Conservation (phyloP, 805 yeast species). For the Suhomyces pyralidae region DNA sequence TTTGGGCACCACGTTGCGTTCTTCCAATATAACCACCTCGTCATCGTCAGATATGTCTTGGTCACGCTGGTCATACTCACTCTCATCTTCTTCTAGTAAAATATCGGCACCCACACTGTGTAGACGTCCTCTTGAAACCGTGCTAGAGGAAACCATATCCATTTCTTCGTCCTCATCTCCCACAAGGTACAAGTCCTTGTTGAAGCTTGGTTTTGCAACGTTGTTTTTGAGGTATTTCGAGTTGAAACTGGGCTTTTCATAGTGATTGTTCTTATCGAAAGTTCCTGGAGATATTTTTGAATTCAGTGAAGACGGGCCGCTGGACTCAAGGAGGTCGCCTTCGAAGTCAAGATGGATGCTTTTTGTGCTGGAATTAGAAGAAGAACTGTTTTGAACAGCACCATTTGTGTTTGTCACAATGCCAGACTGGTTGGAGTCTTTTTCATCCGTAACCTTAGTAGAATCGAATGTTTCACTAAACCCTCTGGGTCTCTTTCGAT, state of each 20-base stretch:
- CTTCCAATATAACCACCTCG: conserved; percentile 37
- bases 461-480: conserved; percentile 38
- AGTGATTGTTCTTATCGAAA: not conserved
- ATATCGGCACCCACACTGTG: not conserved
- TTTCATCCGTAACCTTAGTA: conserved; percentile 8
- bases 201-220: not conserved
- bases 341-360: conserved; percentile 5
- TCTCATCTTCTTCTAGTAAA: conserved; percentile 2
- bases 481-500: conserved; percentile 45
- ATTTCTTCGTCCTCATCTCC: conserved; percentile 11
- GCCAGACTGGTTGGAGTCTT: conserved; percentile 2
- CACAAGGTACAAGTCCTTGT: conserved; percentile 5
- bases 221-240: conserved; percentile 7
- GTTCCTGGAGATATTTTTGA: conserved; percentile 3
- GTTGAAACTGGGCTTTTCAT: conserved; percentile 4
- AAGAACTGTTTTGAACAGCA: not conserved
- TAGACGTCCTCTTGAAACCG: not conserved
- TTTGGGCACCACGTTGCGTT: conserved; percentile 20
- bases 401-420: not conserved
- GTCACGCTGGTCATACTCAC: conserved; percentile 17
- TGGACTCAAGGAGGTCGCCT: conserved; percentile 6
- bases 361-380: conserved; percentile 1
- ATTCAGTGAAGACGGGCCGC: conserved; percentile 3
- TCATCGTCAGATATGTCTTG: conserved; percentile 16
- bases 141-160: conserved; percentile 1